Base-by-base conservation (phyloP, 1,284 basidiomycete genomes). In the Ceratobasidium papillatum region DNA sequence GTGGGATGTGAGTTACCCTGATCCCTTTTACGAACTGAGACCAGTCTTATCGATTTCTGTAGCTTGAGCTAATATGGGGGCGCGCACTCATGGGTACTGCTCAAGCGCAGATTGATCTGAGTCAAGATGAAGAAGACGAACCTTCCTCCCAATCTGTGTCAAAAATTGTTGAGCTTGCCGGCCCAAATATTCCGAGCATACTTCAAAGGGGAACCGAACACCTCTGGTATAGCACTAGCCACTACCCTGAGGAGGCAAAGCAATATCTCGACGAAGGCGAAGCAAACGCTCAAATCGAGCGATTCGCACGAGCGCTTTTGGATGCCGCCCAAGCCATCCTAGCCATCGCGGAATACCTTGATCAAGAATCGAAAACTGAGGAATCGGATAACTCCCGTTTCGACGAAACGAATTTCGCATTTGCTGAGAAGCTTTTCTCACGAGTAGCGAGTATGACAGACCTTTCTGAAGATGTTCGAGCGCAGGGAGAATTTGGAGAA, bases 1-100 rank as follows among this genome's bases (percentile, higher is more conserved):
- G 11, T 73, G 69, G 69, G 59, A 73, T 41, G 69, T 73, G 36
- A 73, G 69, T 54, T 19, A 45, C 47, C 25, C 22, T 11, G 9
- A 41, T 47, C 19, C 4, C 11, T 45, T 14, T 52, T 41, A 45
- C 3, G 11, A 0, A n/a, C 27, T 38, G 9, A 45, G 27, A 1
- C n/a, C 22, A 8, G 4, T 43, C 22, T 45, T 59, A 27, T 9
- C 3, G 19, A 2, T 34, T 4, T 22, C 0, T 32, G 12, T 32
- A 73, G 69, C 41, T 73, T 17, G 69, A 73, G 47, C n/a, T 73
- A 5, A 36, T 54, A 2, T 59, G 59, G 59, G 59, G 54, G 2
- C 58, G 58, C 1, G 22, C 49, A 17, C 27, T 73, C 7, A 27
- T 73, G 52, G 43, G 11, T n/a, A 49, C 59, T 27, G 59, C 69